A percentile compares a stretch with the other conserved stretches of the same genome.
phyloP scores from a whole-genome alignment of 2,329 filamentous ascomycete genomes.

The Fusarium tuaranense region DNA sequence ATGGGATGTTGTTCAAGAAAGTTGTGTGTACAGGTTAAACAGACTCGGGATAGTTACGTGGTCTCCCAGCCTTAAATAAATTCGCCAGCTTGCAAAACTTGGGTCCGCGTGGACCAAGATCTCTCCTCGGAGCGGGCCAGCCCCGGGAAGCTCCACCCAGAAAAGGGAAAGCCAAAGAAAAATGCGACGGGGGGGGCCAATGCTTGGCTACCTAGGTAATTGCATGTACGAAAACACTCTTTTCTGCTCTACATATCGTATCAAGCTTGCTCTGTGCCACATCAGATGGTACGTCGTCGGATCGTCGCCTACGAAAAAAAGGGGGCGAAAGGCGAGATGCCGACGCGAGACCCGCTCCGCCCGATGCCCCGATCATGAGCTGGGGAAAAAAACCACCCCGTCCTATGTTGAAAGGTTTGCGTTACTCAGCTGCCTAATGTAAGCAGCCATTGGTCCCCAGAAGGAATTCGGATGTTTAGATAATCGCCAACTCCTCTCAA shows the following conservation, averaged over 20 bases:
- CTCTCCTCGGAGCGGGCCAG: slow-evolving; percentile 27
- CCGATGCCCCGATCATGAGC: slow-evolving; percentile 23
- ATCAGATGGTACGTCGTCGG: not conserved
- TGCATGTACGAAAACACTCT: not conserved
- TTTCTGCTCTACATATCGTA: not conserved
- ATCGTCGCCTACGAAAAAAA: not conserved
- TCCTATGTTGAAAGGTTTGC: not conserved
- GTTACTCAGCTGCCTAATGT: not conserved
- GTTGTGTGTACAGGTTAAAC: slow-evolving; percentile 8
- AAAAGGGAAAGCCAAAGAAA: slow-evolving; percentile 1
- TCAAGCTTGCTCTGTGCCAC: not conserved
- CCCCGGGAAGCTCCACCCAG: slow-evolving; percentile 23
- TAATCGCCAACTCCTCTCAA: not conserved
- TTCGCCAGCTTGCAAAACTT: slow-evolving; percentile 2
- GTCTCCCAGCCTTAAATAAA: slow-evolving; percentile 26
- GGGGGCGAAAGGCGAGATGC: not conserved
- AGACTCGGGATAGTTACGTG: slow-evolving; percentile 1
- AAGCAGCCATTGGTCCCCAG: not conserved
- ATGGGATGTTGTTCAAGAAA: not conserved
- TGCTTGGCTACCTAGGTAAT: not conserved
- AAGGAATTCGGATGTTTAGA: not conserved
- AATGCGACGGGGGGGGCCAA: not conserved
- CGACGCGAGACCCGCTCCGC: slow-evolving; percentile 20
- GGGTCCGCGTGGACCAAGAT: slow-evolving; percentile 8
- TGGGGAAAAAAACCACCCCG: not conserved